Percentiles rank a stretch among this genome's conserved stretches.
phyloP scores from a whole-genome alignment of 1,284 basidiomycete genomes.

The Tylopilus orsonianus region DNA sequence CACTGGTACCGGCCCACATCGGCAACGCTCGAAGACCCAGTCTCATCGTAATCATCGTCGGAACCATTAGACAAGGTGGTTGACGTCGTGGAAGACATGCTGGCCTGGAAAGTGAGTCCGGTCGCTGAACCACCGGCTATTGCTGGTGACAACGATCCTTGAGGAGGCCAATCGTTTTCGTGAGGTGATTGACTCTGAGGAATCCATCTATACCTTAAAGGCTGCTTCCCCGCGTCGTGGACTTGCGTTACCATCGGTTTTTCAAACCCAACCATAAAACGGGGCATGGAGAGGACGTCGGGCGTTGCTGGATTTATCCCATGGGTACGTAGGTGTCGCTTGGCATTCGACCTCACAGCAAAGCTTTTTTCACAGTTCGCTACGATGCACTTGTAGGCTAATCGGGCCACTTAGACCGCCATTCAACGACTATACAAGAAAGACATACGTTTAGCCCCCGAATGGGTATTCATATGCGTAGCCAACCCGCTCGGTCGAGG shows the following conservation, averaged over 20 bases:
- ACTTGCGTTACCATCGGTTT: slow-evolving; percentile 44
- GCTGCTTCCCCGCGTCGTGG: slow-evolving; percentile 41
- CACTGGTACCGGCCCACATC: slow-evolving; percentile 6
- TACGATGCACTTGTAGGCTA: slow-evolving; percentile 53
- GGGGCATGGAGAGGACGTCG: slow-evolving; percentile 26
- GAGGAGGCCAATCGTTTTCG: slow-evolving; percentile 20
- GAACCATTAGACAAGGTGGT: slow-evolving; percentile 26
- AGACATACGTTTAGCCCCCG: slow-evolving; percentile 57
- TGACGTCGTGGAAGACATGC: slow-evolving; percentile 31
- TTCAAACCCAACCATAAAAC: slow-evolving; percentile 46
- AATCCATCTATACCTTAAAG: slow-evolving; percentile 45
- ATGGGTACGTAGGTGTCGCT: slow-evolving; percentile 57
- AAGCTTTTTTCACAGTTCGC: slow-evolving; percentile 52
- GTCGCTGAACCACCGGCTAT: slow-evolving; percentile 5
- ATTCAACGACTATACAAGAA: slow-evolving; percentile 4
- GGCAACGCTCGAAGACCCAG: slow-evolving; percentile 2
- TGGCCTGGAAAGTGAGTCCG: slow-evolving; percentile 23
- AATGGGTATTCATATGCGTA: slow-evolving; percentile 70
- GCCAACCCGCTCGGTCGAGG: slow-evolving; percentile 61
- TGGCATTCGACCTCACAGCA: slow-evolving; percentile 62
- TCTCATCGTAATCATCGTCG: slow-evolving; percentile 29
- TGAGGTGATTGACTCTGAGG: slow-evolving; percentile 35
- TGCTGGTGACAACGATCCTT: slow-evolving; percentile 23
- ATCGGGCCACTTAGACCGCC: slow-evolving; percentile 9
- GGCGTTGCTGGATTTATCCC: slow-evolving; percentile 38